A percentile compares a stretch with the other conserved stretches of the same genome.
phyloP scores from a whole-genome alignment of 1,284 basidiomycete genomes.

The Pseudozyma hubeiensis region DNA sequence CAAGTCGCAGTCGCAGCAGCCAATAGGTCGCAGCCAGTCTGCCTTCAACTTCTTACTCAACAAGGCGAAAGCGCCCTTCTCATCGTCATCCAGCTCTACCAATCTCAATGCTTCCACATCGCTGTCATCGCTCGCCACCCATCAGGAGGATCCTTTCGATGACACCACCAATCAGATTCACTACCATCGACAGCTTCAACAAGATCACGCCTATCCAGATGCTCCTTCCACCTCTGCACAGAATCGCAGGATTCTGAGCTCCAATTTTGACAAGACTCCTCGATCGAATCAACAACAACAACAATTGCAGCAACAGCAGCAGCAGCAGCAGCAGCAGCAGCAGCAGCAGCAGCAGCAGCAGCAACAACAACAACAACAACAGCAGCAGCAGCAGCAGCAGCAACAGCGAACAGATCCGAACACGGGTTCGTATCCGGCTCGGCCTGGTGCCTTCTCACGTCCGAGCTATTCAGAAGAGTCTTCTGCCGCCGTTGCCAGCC shows the following conservation, averaged over 20 bases:
- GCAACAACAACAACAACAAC: constrained; percentile 15
- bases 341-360: constrained; percentile 19
- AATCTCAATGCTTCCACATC: constrained; percentile 49
- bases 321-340: constrained; percentile 17
- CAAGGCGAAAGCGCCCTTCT: constrained; percentile 62
- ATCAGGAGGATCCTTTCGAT: constrained; percentile 42
- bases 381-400: constrained; percentile 16
- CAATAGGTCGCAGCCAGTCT: constrained; percentile 58
- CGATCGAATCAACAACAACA: constrained; percentile 6
- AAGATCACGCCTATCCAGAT: constrained; percentile 33
- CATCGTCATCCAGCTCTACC: constrained; percentile 45
- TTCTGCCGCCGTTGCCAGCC: constrained; percentile 32
- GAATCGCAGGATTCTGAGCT: constrained; percentile 21
- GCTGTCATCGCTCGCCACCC: constrained; percentile 41
- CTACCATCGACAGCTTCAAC: constrained; percentile 47
- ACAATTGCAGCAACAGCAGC: constrained; percentile 7
- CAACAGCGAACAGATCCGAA: constrained; percentile 22
- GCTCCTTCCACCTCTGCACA: constrained; percentile 20
- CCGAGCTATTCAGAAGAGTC: constrained; percentile 46
- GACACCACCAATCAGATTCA: constrained; percentile 45
- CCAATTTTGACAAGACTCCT: constrained; percentile 10
- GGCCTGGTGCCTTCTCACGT: constrained; percentile 19
- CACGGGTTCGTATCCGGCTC: constrained; percentile 2
- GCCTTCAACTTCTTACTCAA: constrained; percentile 63
- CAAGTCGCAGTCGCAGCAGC: constrained; percentile 30